Percentiles rank a stretch among this genome's conserved stretches.
These are phyloP conservation scores for Claviceps arundinis DNA, from an alignment of 2,329 filamentous ascomycete genomes.

Conservation along the genomic window DNA sequence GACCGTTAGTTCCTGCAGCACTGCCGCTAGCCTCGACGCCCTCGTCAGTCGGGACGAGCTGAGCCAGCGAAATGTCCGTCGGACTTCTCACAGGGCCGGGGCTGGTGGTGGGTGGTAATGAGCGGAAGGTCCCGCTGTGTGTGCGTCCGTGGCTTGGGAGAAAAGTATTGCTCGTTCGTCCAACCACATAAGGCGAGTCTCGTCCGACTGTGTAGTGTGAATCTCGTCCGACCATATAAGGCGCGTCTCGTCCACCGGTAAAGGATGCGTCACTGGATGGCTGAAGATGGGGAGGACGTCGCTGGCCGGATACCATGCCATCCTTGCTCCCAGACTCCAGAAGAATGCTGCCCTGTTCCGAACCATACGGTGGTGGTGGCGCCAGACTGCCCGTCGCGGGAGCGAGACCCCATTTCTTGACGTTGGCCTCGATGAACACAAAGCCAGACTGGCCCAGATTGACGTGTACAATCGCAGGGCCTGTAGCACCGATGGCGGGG, in stretches of 20 bases:
- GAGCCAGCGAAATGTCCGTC: constrained; percentile 89
- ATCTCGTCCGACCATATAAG: too few species aligned
- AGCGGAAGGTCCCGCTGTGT: constrained; percentile 64
- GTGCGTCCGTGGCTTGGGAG: constrained; percentile 58
- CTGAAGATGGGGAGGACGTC: constrained; percentile 29
- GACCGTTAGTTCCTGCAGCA: constrained; percentile 3
- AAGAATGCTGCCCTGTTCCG: constrained; percentile 90
- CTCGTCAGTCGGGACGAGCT: constrained; percentile 59
- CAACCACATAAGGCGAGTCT: constrained; percentile 20
- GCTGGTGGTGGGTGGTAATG: constrained; percentile 67
- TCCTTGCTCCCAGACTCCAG: constrained; percentile 70
- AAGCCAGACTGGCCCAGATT: constrained; percentile 98
- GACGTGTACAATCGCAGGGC: constrained; percentile 83
- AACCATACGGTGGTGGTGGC: constrained; percentile 90
- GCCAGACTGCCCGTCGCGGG: constrained; percentile 92
- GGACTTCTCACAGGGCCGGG: constrained; percentile 83
- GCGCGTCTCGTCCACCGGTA: constrained; percentile 17
- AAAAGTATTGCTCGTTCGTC: constrained; percentile 32
- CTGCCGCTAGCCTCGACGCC: constrained; percentile 45
- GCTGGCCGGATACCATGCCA: constrained; percentile 32
- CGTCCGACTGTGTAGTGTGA: too few species aligned
- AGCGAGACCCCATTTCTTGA: constrained; percentile 98
- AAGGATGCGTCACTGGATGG: constrained; percentile 25
- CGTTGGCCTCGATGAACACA: constrained; percentile 97
- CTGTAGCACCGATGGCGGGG: constrained; percentile 90